Evolutionary conservation across 2,329 filamentous ascomycete species (phyloP), one percentile per base, ranked within the genome.

Genomic region (Coleophoma eucalyptorum): DNA sequence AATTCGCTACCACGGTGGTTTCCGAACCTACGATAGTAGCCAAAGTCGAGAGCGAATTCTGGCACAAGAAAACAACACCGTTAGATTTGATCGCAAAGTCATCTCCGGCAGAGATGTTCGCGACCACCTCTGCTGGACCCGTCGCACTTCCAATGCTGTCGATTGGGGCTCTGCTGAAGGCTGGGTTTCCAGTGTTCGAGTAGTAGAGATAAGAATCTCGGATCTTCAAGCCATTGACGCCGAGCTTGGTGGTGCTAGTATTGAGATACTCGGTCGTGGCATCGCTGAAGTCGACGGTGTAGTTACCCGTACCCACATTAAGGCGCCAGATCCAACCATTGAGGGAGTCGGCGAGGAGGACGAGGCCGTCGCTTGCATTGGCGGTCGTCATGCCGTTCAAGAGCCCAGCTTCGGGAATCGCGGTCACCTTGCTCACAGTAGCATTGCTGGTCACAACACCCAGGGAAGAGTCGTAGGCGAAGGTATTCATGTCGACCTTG

Each of bases 201-300:
- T 56, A 65, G 54, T 64, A 66, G 3, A 65, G 57, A 19, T 50
- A 50, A 10, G 44, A 41, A 7, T 52, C 48, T 1, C 50, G 51
- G 32, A 67, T 54, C 56, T 65, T 56, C 19, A 67, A 33, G 5
- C 64, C 64, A 35, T 65, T 60, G 32, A 59, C 54, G 3, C 54
- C 63, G 7, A 58, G 50, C 13, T 50, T 48, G 8, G 57, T 51
- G 7, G 49, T 10, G 34, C 52, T 20, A 35, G 35, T 10, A 44
- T 52, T 15, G 40, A 33, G 32, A 11, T 11, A 16, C 33, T 57
- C 49, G 46, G 61, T 65, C 11, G 50, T 56, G 7, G 56, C 51
- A 26, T 65, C 60, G 49, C 61, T 55, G 47, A 65, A 49, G 13
- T 46, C 48, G n/a, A 62, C 50, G 15, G 43, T 47, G 47, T 64